Evolutionary conservation across 192 early-diverging fungal genomes (phyloP), one percentile per base, ranked within the genome.

Genomic region (Entomortierella chlamydospora): DNA sequence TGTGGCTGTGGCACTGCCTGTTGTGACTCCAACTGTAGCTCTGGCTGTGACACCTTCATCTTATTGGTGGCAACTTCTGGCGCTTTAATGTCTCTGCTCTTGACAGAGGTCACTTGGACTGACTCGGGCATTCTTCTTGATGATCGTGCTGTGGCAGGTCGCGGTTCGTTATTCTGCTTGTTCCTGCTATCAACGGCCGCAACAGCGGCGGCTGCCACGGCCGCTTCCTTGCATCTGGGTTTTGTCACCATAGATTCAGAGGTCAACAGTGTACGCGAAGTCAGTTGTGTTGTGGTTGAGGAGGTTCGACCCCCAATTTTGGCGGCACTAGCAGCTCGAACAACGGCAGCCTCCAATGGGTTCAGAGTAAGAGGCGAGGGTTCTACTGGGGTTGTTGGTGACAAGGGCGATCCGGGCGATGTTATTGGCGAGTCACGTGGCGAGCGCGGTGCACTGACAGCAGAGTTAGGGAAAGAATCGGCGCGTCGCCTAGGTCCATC

Each of bases 401-500:
- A 70, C 12, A 68, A 37, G 12, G 76, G 76, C n/a, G 68, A 58
- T 37, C 57, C 63, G 4, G 76, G 76, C 9, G 74, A 43, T 0
- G 60, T 64, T 41, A 63, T 23, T 10, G 64, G 72, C 3, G 73
- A 74, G 28, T 65, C 57, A 3, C 49, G 64, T 18, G 66, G 49
- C 0, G 73, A 78, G 10, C 59, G 53, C 5, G 61, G 61, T 8
- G 51, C 63, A 15, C 62, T 66, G 15, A 34, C 31, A 12, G 63
- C 63, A 31, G 74, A 70, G 49, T 66, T 79, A 31, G 76, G 76
- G 63, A 79, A 79, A 0, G 76, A 79, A 25, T 79, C 76, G 18
- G 76, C 76, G 18, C 76, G 57, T 29, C 76, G 76, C 31, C 76
- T 37, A 29, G 76, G 76, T 5, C 62, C 76, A 66, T 79, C 76